Percentiles rank a stretch among this genome's conserved stretches.
Conservation (phyloP, 176 grass and related monocot genomes). For the Themeda triandra region DNA sequence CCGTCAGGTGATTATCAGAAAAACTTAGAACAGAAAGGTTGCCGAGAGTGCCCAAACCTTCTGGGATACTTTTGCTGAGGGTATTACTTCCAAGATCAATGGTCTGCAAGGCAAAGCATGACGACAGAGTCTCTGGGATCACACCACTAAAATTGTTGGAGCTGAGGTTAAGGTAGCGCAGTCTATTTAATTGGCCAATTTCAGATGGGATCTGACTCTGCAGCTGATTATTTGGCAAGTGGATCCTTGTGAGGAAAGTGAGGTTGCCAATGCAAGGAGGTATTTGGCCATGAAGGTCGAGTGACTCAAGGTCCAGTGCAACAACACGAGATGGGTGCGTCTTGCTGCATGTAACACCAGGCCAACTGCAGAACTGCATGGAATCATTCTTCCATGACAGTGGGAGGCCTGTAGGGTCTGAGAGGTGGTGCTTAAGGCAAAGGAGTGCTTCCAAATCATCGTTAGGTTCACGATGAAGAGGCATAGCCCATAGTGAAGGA, state of each 20-base stretch:
- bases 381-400: neutral
- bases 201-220: neutral
- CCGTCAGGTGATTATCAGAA: neutral
- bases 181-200: neutral
- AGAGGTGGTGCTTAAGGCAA: neutral
- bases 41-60: neutral
- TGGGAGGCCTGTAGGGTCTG: no score
- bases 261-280: neutral
- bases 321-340: neutral
- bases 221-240: neutral
- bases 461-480: neutral
- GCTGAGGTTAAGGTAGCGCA: neutral
- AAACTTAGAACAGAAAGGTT: slow-evolving; percentile 25
- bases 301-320: neutral
- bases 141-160: neutral
- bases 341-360: neutral
- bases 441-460: neutral
- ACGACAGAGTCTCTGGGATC: neutral
- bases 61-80: neutral
- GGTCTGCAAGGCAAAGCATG: neutral
- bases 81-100: neutral
- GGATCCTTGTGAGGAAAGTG: neutral
- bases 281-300: neutral
- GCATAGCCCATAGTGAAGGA: neutral
- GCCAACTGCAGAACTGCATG: neutral